Conservation (phyloP, 805 yeast species). For the Soucietia sequanensis region DNA sequence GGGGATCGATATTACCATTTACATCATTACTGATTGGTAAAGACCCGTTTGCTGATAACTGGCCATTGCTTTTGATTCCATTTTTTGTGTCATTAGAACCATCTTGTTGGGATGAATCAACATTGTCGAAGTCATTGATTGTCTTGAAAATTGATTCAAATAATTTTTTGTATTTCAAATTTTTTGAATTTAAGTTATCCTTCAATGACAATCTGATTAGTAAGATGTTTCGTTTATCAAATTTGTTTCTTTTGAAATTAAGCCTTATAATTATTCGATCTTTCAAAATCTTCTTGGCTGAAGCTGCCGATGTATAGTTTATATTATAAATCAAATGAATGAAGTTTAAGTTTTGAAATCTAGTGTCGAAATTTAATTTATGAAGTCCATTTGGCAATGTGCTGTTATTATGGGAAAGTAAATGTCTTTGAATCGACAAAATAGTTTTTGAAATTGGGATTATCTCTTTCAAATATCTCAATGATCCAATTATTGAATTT, state of each 20-base stretch:
- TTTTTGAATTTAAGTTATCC: slow-evolving; percentile 36
- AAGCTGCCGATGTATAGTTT: slow-evolving; percentile 21
- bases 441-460: slow-evolving; percentile 28
- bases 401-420: background rate
- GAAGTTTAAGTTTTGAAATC: slow-evolving; percentile 26
- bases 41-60: no score
- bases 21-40: background rate
- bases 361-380: slow-evolving; percentile 31
- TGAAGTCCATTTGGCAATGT: slow-evolving; percentile 30
- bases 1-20: no score
- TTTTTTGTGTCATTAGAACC: no score
- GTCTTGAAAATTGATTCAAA: slow-evolving; percentile 36
- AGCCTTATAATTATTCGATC: slow-evolving; percentile 31
- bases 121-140: slow-evolving; percentile 12
- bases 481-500: slow-evolving; percentile 28
- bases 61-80: no score
- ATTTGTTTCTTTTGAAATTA: slow-evolving; percentile 29
- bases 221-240: slow-evolving; percentile 20
- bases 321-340: slow-evolving; percentile 31
- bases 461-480: slow-evolving; percentile 32
- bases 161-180: slow-evolving; percentile 35
- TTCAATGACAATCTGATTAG: slow-evolving; percentile 30
- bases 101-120: no score
- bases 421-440: slow-evolving; percentile 9
- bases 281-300: slow-evolving; percentile 32